Conservation (phyloP, 768 basidiomycete genomes). For the Sistotremastrum suecicum region DNA sequence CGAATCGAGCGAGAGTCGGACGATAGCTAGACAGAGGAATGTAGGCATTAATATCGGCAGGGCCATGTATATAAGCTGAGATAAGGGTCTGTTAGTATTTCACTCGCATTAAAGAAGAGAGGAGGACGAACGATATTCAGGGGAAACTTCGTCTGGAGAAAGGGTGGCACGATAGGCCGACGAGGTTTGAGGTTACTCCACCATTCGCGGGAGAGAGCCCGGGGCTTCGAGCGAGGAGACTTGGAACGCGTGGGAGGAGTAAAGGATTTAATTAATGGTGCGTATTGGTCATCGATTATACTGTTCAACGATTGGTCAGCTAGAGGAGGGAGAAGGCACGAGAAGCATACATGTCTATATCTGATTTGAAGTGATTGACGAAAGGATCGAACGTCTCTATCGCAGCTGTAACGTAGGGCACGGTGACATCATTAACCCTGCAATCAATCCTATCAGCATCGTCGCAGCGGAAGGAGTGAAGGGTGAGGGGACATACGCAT, state of each 20-base stretch:
- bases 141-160: conserved; percentile 47
- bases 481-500: conserved; percentile 35
- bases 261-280: conserved; percentile 42
- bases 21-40: conserved; percentile 35
- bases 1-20: conserved; percentile 44
- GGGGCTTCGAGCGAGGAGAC: conserved; percentile 20
- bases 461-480: background rate
- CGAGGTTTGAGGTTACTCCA: conserved; percentile 25
- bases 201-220: conserved; percentile 29
- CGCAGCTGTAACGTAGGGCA: conserved; percentile 69
- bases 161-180: conserved; percentile 40
- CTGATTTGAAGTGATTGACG: conserved; percentile 35
- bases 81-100: background rate
- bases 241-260: conserved; percentile 28
- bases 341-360: conserved; percentile 42
- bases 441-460: background rate
- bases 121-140: conserved; percentile 46
- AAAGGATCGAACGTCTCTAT: conserved; percentile 62
- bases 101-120: background rate
- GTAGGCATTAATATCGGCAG: conserved; percentile 57
- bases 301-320: conserved; percentile 20
- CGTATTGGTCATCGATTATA: conserved; percentile 40
- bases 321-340: background rate
- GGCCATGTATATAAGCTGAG: conserved; percentile 35
- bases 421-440: conserved; percentile 63